Evolutionary conservation across 768 basidiomycete genomes (phyloP).

Genomic region (Lactarius trivialis): DNA sequence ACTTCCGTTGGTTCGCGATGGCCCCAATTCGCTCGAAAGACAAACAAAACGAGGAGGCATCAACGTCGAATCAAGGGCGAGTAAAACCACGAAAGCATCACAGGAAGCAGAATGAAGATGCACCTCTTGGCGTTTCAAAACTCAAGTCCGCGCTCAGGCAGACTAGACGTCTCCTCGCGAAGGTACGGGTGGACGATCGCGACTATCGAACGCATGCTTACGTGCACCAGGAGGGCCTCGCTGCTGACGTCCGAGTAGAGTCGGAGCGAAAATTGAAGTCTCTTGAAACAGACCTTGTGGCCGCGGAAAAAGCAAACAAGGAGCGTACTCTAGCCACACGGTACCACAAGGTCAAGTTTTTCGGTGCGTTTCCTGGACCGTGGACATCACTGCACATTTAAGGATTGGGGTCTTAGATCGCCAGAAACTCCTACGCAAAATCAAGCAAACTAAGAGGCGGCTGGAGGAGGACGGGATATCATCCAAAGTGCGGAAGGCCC

Average conservation of each 20-base stretch:
- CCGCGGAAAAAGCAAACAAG: slow-evolving; percentile 54
- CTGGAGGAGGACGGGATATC: slow-evolving; percentile 35
- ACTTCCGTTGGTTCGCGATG: background rate
- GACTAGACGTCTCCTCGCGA: slow-evolving; percentile 73
- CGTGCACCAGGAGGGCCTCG: slow-evolving; percentile 58
- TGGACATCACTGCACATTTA: background rate
- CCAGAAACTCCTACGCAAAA: slow-evolving; percentile 75
- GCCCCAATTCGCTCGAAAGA: slow-evolving; percentile 15
- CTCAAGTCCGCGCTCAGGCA: slow-evolving; percentile 81
- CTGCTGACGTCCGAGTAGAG: slow-evolving; percentile 76
- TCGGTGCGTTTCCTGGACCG: slow-evolving; percentile 47
- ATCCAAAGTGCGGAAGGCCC: slow-evolving; percentile 32
- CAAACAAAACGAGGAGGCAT: background rate
- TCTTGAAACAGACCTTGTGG: slow-evolving; percentile 65
- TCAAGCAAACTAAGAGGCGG: slow-evolving; percentile 59
- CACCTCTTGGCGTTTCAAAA: slow-evolving; percentile 70
- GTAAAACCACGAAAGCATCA: background rate
- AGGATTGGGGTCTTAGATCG: slow-evolving; percentile 51
- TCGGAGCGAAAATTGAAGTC: slow-evolving; percentile 73
- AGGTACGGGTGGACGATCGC: slow-evolving; percentile 39
- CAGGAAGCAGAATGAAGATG: slow-evolving; percentile 9
- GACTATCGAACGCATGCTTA: background rate
- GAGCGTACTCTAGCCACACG: slow-evolving; percentile 67
- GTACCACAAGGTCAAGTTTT: slow-evolving; percentile 93
- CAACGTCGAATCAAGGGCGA: background rate